Conservation (phyloP, 129 eudicot genomes). For the Flaveria brownii region DNA sequence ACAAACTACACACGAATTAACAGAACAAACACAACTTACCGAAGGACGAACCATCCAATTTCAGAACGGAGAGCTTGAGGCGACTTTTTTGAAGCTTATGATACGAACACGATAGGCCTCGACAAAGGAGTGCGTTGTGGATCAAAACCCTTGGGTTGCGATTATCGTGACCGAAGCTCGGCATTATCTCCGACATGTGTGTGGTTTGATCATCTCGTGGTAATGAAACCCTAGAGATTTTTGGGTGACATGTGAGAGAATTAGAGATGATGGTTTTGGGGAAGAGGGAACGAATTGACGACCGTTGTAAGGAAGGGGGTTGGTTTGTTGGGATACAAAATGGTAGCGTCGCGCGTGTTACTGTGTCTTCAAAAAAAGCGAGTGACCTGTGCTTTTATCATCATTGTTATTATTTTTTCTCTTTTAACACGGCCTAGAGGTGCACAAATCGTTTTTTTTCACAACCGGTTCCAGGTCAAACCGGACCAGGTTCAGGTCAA, state of each 20-base stretch:
- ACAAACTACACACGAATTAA: neutral
- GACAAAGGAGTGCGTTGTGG: conserved; percentile 32
- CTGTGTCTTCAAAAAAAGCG: neutral
- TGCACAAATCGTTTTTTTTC: too few species aligned
- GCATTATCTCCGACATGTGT: conserved; percentile 30
- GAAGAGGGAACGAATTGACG: conserved; percentile 27
- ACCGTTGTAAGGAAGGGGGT: conserved; percentile 35
- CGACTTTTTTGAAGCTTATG: conserved; percentile 55
- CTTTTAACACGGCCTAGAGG: too few species aligned
- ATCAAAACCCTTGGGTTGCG: conserved; percentile 34
- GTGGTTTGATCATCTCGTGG: neutral
- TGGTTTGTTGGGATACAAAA: conserved; percentile 24
- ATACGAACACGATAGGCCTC: conserved; percentile 47
- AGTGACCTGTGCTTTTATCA: too few species aligned
- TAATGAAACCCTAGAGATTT: conserved; percentile 11
- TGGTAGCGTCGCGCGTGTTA: neutral
- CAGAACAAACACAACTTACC: conserved; percentile 23
- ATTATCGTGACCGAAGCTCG: conserved; percentile 28
- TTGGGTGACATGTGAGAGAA: conserved; percentile 19
- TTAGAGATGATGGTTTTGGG: conserved; percentile 12
- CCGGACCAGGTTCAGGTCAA: too few species aligned
- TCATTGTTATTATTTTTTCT: too few species aligned
- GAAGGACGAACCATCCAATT: conserved; percentile 69
- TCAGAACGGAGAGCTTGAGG: conserved; percentile 58
- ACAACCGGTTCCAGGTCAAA: too few species aligned